phyloP scores from a whole-genome alignment of 1,284 basidiomycete genomes.

The Singerocomus inundabilis region DNA sequence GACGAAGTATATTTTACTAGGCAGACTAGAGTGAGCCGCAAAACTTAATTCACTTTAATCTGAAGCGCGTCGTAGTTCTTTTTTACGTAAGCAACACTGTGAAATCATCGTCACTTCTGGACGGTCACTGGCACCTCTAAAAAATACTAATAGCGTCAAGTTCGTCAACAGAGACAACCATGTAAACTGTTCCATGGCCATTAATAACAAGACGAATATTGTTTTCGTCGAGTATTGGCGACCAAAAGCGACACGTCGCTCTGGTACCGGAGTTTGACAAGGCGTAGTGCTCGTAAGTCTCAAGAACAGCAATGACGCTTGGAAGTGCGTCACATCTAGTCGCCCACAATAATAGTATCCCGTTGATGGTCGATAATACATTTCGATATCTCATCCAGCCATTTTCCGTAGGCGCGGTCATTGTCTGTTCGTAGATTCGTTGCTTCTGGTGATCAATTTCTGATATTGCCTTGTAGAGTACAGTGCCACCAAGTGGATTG shows the following conservation, averaged over 20 bases:
- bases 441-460: neutral
- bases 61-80: too few species aligned
- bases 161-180: constrained; percentile 65
- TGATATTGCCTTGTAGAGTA: constrained; percentile 41
- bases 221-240: constrained; percentile 79
- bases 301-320: neutral
- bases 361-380: constrained; percentile 86
- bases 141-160: constrained; percentile 71
- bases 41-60: too few species aligned
- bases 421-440: constrained; percentile 47
- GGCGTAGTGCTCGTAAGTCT: constrained; percentile 30
- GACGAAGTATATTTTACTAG: too few species aligned
- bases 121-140: constrained; percentile 59
- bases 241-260: constrained; percentile 74
- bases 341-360: constrained; percentile 73
- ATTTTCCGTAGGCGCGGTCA: constrained; percentile 78
- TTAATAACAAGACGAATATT: constrained; percentile 74
- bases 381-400: constrained; percentile 67
- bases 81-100: neutral
- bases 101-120: neutral
- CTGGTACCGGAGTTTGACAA: constrained; percentile 70
- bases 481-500: constrained; percentile 89
- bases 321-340: constrained; percentile 29
- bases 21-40: too few species aligned
- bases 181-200: constrained; percentile 65